Evolutionary conservation across 1,284 basidiomycete species (phyloP).

Genomic region (Coniferiporia sulphurascens): DNA sequence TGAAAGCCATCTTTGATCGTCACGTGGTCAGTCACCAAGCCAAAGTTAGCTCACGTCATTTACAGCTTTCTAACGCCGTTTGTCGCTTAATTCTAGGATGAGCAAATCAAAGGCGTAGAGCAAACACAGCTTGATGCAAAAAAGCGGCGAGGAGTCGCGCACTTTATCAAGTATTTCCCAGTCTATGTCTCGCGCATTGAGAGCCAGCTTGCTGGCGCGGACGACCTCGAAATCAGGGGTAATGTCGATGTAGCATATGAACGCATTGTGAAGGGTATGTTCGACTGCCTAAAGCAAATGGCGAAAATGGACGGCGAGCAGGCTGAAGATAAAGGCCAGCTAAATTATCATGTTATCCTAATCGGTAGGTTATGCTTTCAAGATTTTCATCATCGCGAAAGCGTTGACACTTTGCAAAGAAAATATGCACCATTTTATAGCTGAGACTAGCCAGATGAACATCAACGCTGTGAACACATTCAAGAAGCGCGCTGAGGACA

Average conservation of each 20-base stretch:
- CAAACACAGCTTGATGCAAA: constrained; percentile 87
- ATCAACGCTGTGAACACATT: constrained; percentile 67
- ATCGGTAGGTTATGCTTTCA: constrained; percentile 60
- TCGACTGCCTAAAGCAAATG: constrained; percentile 91
- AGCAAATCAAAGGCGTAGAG: constrained; percentile 88
- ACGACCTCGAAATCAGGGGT: constrained; percentile 73
- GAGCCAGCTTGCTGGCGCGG: constrained; percentile 75
- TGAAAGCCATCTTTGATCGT: constrained; percentile 70
- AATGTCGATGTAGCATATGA: constrained; percentile 85
- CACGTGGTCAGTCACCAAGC: constrained; percentile 59
- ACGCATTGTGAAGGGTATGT: constrained; percentile 83
- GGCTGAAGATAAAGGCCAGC: constrained; percentile 91
- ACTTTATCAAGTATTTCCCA: constrained; percentile 92
- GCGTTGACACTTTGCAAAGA: constrained; percentile 44
- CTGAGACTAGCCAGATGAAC: constrained; percentile 70
- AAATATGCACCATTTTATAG: constrained; percentile 93
- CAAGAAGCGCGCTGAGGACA: constrained; percentile 68
- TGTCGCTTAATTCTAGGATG: constrained; percentile 44
- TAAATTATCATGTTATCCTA: constrained; percentile 94
- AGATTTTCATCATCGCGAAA: neutral
- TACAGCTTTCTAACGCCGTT: neutral
- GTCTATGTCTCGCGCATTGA: constrained; percentile 84
- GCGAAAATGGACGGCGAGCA: constrained; percentile 83
- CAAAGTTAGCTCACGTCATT: neutral
- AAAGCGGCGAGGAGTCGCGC: constrained; percentile 90